Evolutionary conservation across 2,329 filamentous ascomycete species (phyloP), one percentile per base, ranked within the genome.

Genomic region (Aspergillus candidus): DNA sequence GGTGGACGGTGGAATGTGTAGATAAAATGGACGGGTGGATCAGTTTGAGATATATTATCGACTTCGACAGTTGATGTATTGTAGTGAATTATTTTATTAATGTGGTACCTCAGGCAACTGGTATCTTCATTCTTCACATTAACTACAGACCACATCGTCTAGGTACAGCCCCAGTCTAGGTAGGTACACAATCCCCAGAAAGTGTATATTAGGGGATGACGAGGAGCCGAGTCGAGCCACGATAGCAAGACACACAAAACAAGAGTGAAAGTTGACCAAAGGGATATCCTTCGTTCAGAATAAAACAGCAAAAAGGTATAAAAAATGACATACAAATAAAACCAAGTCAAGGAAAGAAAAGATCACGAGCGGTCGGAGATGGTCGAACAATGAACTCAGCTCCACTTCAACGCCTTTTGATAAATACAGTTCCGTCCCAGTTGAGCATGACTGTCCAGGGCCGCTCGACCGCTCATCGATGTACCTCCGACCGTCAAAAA

Each of bases 101-200:
- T 5, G 5, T 18, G 17, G n/a, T 18, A 18, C 17, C 17, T 18
- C 18, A 5, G 18, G 18, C 18, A 35, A 39, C 36, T 51, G 49
- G 41, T 51, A 50, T 49, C 44, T 59, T 54, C 50, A 59, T 60
- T 56, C 55, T 35, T 57, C 55, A 50, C 54, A 58, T 58, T 56
- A 60, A 50, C 46, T 59, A 59, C 54, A 56, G 42, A 46, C 48
- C 52, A 46, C 44, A 47, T 48, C 47, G 40, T 45, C 43, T 52
- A 53, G 51, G 46, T 52, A 51, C 52, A 58, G 35, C 44, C 45
- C 43, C 38, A 35, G 44, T 48, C 22, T 41, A 35, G 40, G 34
- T 10, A 27, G 38, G 18, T 18, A 18, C 18, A 5, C 18, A 5
- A 18, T 18, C 10, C 30, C 30, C 32, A 35, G 15, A 31, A 10